Evolutionary conservation across 177 flowering plant species (phyloP), one percentile per base, ranked within the genome.

Genomic region (Vitis hybrid): DNA sequence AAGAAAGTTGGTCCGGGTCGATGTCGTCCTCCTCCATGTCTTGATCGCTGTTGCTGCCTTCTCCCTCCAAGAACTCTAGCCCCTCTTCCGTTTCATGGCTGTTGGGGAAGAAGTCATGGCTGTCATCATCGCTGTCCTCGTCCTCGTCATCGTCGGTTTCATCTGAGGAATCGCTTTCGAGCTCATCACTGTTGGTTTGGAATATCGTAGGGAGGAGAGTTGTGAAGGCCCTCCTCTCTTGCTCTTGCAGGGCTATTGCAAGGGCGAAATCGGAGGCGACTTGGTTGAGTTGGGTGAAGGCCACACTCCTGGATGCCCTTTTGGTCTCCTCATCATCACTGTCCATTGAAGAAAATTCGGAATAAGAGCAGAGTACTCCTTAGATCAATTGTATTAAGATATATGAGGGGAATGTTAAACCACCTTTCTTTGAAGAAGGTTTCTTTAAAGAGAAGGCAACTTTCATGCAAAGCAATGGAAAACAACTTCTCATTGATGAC

Each of bases 1-100:
- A 84, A 0, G 85, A 73, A 26, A 84, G 65, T 3, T 84, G 85
- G 19, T 84, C 87, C 4, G 71, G 77, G 45, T 84, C 85, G 29
- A 82, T 65, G 0, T 78, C 85, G 59, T 78, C 83, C 16, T 75
- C 77, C 10, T 77, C 83, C 53, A 77, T 56, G 22, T 72, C 75
- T 78, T 80, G 79, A 10, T 68, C 65, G 29, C n/a, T 51, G 48
- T 39, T 53, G 45, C 56, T 64, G 2, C 69, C 70, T 59, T 55
- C 68, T 51, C 55, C 73, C 22, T 72, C 84, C 3, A 79, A 67
- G 55, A 72, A 72, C 49, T 22, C 72, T 20, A 73, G 48, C 1
- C 70, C 76, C 1, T 16, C 62, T 20, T 65, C 66, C 13, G 64
- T 50, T 16, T 64, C 80, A 1, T 29, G 33, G 45, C 68, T 59